A percentile compares a stretch with the other conserved stretches of the same genome.
These are phyloP conservation scores for Orbilia quercus DNA, from an alignment of 2,329 filamentous ascomycete genomes.

Conservation along the genomic window DNA sequence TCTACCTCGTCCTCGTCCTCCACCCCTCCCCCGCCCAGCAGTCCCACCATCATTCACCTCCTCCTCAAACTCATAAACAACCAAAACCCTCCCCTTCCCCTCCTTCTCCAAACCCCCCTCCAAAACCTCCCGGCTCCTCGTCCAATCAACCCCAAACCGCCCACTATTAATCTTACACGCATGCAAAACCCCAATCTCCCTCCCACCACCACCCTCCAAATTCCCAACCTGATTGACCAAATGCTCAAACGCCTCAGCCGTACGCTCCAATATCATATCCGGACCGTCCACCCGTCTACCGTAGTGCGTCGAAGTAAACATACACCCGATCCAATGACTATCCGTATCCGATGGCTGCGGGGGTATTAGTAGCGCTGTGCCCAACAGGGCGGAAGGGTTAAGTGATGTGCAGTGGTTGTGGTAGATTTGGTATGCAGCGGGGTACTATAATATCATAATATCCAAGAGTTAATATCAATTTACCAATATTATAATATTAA, in stretches of 20 bases:
- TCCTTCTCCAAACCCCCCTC: constrained; percentile 19
- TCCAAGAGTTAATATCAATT: background rate
- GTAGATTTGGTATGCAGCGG: constrained; percentile 40
- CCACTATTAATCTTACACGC: constrained; percentile 55
- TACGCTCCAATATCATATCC: constrained; percentile 32
- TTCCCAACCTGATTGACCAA: constrained; percentile 19
- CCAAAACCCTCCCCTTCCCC: constrained; percentile 30
- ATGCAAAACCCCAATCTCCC: constrained; percentile 18
- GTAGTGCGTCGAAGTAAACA: constrained; percentile 44
- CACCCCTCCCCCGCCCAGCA: constrained; percentile 5
- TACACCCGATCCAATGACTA: constrained; percentile 42
- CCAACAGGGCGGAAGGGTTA: constrained; percentile 19
- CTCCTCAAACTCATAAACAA: constrained; percentile 49
- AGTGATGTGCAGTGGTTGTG: constrained; percentile 22
- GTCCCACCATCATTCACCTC: background rate
- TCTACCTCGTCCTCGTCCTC: constrained; percentile 21
- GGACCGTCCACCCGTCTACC: constrained; percentile 28
- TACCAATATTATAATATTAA: background rate
- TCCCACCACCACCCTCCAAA: constrained; percentile 1
- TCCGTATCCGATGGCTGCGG: constrained; percentile 25
- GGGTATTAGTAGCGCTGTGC: constrained; percentile 40
- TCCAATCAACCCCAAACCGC: constrained; percentile 48
- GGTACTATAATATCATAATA: constrained; percentile 35
- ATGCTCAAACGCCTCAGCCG: constrained; percentile 36
- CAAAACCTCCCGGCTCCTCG: constrained; percentile 24